Conservation (phyloP, 495 filamentous ascomycete genomes). For the Cercophora sp. region DNA sequence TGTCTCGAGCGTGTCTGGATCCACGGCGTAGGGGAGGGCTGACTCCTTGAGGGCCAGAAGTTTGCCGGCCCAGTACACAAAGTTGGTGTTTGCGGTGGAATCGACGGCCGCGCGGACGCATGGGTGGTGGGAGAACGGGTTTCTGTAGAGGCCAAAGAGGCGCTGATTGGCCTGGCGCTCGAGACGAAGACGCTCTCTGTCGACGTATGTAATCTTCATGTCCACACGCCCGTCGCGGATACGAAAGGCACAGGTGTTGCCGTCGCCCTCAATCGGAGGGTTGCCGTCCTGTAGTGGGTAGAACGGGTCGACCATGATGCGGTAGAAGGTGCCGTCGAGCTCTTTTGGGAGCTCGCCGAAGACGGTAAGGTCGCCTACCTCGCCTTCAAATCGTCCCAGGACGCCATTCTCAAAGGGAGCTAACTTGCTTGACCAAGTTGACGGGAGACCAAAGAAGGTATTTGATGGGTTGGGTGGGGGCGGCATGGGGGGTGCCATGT, state of each 20-base stretch:
- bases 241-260: slow-evolving; percentile 44
- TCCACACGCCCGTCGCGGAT: slow-evolving; percentile 43
- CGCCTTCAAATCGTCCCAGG: no score
- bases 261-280: slow-evolving; percentile 19
- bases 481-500: no score
- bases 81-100: slow-evolving; percentile 49
- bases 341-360: slow-evolving; percentile 32
- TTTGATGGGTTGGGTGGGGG: no score
- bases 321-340: slow-evolving; percentile 40
- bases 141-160: slow-evolving; percentile 48
- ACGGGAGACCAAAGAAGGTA: no score
- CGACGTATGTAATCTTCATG: slow-evolving; percentile 47
- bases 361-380: slow-evolving; percentile 27
- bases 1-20: slow-evolving; percentile 50
- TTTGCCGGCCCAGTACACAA: slow-evolving; percentile 44
- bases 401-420: no score
- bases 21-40: slow-evolving; percentile 46
- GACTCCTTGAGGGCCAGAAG: slow-evolving; percentile 50
- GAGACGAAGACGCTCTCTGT: slow-evolving; percentile 42
- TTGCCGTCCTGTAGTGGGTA: slow-evolving; percentile 14
- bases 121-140: slow-evolving; percentile 47
- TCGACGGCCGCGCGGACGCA: slow-evolving; percentile 39
- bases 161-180: slow-evolving; percentile 37
- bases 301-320: slow-evolving; percentile 34
- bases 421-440: no score